Base-by-base conservation (phyloP, 2,329 filamentous ascomycete genomes). In the Alternaria viburni region DNA sequence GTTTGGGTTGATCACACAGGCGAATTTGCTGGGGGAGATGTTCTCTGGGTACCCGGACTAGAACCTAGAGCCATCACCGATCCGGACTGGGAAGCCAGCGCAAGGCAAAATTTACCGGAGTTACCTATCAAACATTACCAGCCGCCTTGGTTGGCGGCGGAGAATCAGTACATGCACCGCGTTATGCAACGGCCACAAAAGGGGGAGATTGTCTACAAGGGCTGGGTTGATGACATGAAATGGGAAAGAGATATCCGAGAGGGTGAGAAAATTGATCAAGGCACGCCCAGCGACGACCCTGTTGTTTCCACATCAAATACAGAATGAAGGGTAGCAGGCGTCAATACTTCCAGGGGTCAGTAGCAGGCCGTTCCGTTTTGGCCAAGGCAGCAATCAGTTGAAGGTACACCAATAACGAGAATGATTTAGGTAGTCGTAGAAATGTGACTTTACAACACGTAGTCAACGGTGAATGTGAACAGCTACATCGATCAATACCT, bases 11-110 rank as follows among this genome's bases (percentile, higher is more conserved):
- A 21, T 12, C 2, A 58, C 4, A 30, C 43, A 19, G 50, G 55
- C 17, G 23, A 44, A 5, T 43, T 30, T 9, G 50, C 54, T 2
- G 10, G 9, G 6, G 32, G 26, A 13, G 56, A 67, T n/a, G 25
- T 17, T 6, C 30, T 65, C 19, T 65, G 62, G 59, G 62, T 65
- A 5, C 50, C 59, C 1, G 62, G 65, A 8, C 44, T 67, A 7
- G 65, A 65, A n/a, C 56, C 62, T 21, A 47, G 11, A 26, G 19
- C 17, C 15, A 15, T 41, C 5, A 21, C n/a, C 15, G 32, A 54
- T 43, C 30, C 9, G 15, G 15, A 43, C 30, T 41, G 51, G 51
- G 23, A 54, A 54, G 21, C 51, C n/a, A 25, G 13, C 19, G 32
- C 15, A 19, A 54, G n/a, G 9, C 12, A 11, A n/a, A 51, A n/a